Evolutionary conservation across 2,329 filamentous ascomycete genomes (phyloP).

Genomic region (Cladophialophora psammophila): DNA sequence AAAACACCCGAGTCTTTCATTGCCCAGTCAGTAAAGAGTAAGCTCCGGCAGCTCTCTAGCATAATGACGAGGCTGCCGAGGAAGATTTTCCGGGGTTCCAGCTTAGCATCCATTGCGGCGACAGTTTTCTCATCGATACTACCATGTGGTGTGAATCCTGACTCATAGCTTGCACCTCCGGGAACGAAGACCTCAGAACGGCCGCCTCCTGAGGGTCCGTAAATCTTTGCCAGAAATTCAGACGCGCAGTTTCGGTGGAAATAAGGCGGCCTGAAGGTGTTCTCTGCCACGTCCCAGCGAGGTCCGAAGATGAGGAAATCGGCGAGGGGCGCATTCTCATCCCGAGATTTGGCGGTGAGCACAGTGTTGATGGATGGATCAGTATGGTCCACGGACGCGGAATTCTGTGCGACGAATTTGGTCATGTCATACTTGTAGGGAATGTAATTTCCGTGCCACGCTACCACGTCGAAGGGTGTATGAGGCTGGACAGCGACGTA

Average conservation of each 20-base stretch:
- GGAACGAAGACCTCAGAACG: too few species aligned
- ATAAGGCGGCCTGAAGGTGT: slow-evolving; percentile 67
- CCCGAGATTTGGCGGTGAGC: slow-evolving; percentile 60
- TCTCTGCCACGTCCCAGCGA: slow-evolving; percentile 68
- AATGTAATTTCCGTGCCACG: slow-evolving; percentile 81
- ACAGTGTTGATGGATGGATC: slow-evolving; percentile 80
- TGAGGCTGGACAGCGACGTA: slow-evolving; percentile 71
- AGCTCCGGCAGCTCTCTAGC: too few species aligned
- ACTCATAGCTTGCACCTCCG: too few species aligned
- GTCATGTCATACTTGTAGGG: slow-evolving; percentile 83
- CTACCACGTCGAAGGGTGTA: slow-evolving; percentile 78
- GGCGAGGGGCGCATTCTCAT: slow-evolving; percentile 69
- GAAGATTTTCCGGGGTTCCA: too few species aligned
- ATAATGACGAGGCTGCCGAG: too few species aligned
- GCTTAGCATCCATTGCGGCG: too few species aligned
- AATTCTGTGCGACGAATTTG: slow-evolving; percentile 76
- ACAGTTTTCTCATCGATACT: too few species aligned
- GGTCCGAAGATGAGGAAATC: slow-evolving; percentile 62
- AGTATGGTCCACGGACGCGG: slow-evolving; percentile 76
- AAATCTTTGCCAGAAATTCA: too few species aligned
- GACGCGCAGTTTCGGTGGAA: slow-evolving; percentile 64
- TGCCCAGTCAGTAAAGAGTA: too few species aligned
- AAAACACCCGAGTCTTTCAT: too few species aligned
- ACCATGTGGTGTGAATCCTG: too few species aligned
- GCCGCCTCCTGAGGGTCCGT: too few species aligned